phyloP scores from a whole-genome alignment of 176 grass and related monocot species.

The Canna indica region DNA sequence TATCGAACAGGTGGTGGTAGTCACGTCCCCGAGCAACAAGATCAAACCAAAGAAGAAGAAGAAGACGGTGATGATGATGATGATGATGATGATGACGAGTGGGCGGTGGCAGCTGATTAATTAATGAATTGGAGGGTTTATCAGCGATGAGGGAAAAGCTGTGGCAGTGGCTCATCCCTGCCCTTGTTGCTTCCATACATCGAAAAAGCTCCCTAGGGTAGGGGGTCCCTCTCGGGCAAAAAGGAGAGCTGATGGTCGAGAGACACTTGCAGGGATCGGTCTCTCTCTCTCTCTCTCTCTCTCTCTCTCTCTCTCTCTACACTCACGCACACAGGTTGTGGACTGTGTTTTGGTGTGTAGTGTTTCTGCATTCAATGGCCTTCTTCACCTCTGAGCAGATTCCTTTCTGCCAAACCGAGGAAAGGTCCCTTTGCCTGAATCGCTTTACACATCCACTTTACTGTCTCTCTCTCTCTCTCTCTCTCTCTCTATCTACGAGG shows the following conservation, averaged over 20 bases:
- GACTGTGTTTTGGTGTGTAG: background rate
- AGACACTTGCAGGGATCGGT: background rate
- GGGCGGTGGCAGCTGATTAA: too few relatives aligned
- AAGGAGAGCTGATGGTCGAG: background rate
- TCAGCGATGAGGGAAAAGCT: background rate
- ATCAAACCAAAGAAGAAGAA: background rate
- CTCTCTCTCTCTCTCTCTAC: background rate
- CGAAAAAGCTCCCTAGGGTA: background rate
- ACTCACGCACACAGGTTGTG: background rate
- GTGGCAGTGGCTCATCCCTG: background rate
- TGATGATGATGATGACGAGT: background rate
- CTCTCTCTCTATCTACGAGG: background rate
- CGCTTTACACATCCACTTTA: background rate
- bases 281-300: too few relatives aligned
- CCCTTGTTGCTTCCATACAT: background rate
- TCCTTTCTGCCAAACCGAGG: conserved; percentile 20
- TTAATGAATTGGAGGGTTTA: background rate
- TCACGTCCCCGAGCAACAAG: background rate
- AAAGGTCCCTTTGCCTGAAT: conserved; percentile 15
- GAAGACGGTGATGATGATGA: background rate
- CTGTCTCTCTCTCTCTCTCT: background rate
- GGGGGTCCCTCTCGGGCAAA: background rate
- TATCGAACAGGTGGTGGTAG: background rate
- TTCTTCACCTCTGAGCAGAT: conserved; percentile 2
- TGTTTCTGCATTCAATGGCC: conserved; percentile 1